Evolutionary conservation across 768 basidiomycete species (phyloP).

Genomic region (Gloeostereum incarnatum): DNA sequence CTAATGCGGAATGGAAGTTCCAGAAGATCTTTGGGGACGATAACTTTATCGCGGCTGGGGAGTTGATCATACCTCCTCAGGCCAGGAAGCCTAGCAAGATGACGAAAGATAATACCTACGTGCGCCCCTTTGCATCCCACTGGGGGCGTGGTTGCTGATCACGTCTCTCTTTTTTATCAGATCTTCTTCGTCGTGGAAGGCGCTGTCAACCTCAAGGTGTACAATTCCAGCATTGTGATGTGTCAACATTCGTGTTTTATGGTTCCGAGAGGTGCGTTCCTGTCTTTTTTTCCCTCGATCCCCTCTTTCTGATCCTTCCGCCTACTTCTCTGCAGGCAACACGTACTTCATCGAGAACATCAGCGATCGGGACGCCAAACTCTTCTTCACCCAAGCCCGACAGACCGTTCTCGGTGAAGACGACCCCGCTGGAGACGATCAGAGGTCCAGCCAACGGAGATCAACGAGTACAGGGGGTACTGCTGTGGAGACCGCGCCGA

Average conservation of each 20-base stretch:
- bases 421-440: too few species aligned
- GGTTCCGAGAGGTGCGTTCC: constrained; percentile 52
- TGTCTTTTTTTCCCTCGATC: too few species aligned
- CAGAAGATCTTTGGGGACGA: constrained; percentile 91
- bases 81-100: constrained; percentile 82
- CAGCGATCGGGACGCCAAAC: constrained; percentile 60
- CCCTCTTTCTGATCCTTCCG: too few species aligned
- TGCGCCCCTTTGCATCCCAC: constrained; percentile 27
- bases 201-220: constrained; percentile 78
- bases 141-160: not conserved
- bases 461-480: too few species aligned
- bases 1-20: constrained; percentile 68
- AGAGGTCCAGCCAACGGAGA: too few species aligned
- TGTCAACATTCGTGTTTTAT: constrained; percentile 59
- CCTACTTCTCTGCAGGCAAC: constrained; percentile 77
- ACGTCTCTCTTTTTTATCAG: constrained; percentile 12
- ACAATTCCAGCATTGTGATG: constrained; percentile 67
- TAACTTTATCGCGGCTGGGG: constrained; percentile 86
- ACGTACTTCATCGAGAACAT: constrained; percentile 89
- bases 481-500: too few species aligned
- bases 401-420: constrained; percentile 17
- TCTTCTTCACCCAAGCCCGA: constrained; percentile 92
- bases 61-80: constrained; percentile 71
- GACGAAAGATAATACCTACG: constrained; percentile 91
- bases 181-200: constrained; percentile 75